Evolutionary conservation across 495 filamentous ascomycete genomes (phyloP).

Genomic region (Penicillium psychrofluorescens): DNA sequence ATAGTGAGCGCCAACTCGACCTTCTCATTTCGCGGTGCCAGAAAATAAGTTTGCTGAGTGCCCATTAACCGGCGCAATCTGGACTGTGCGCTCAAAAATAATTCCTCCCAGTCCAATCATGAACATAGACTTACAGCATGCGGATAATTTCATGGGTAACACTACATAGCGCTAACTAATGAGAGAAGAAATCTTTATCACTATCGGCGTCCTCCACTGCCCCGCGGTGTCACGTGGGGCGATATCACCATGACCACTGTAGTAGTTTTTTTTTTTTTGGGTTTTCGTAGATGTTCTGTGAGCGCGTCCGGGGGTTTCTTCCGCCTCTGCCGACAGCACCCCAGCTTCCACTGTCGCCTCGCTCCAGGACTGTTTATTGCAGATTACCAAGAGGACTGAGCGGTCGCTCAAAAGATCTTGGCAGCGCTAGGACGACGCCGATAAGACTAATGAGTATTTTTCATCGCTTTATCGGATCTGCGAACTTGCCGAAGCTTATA

Average conservation of each 20-base stretch:
- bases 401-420: no score
- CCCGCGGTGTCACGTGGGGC: constrained; percentile 16
- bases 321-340: no score
- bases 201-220: constrained; percentile 12
- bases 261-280: no score
- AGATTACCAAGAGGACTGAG: no score
- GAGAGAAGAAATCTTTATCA: neutral
- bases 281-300: no score
- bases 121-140: neutral
- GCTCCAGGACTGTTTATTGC: no score
- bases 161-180: no score
- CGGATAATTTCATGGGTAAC: constrained; percentile 6
- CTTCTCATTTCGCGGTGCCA: neutral
- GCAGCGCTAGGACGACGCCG: no score
- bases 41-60: constrained; percentile 4
- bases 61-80: neutral
- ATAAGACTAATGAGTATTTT: constrained; percentile 5
- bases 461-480: neutral
- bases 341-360: no score
- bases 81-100: neutral
- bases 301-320: no score
- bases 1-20: no score
- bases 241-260: no score
- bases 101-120: neutral
- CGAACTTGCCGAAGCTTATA: neutral